Evolutionary conservation across 1,284 basidiomycete species (phyloP).

Genomic region (Lentinus polychrous): DNA sequence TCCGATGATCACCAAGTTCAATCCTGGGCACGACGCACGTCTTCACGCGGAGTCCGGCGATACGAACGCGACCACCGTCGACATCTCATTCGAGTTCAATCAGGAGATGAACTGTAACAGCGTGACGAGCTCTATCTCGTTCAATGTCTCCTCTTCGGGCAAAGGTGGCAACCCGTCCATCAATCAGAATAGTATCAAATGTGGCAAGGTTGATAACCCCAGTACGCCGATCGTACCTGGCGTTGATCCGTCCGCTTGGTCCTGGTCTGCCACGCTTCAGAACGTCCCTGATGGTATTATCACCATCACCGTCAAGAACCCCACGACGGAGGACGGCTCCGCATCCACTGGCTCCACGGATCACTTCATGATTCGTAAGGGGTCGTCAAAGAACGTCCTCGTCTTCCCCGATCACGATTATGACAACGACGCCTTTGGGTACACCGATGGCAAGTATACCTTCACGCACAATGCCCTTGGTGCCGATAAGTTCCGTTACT

Average conservation of each 20-base stretch:
- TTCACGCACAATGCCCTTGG: constrained; percentile 79
- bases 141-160: constrained; percentile 69
- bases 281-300: constrained; percentile 79
- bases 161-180: constrained; percentile 51
- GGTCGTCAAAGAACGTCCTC: constrained; percentile 66
- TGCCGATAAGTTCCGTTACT: constrained; percentile 84
- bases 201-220: constrained; percentile 38
- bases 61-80: constrained; percentile 51
- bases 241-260: constrained; percentile 53
- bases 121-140: constrained; percentile 52
- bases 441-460: constrained; percentile 55
- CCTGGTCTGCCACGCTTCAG: constrained; percentile 65
- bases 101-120: constrained; percentile 65
- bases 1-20: constrained; percentile 72
- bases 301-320: constrained; percentile 60
- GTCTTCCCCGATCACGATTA: constrained; percentile 81
- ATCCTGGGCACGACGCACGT: constrained; percentile 80
- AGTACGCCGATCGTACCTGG: constrained; percentile 43
- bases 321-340: constrained; percentile 36
- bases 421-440: constrained; percentile 55
- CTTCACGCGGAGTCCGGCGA: constrained; percentile 43
- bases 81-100: constrained; percentile 76
- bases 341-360: constrained; percentile 54
- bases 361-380: constrained; percentile 76
- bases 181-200: constrained; percentile 35